Evolutionary conservation across 2,329 filamentous ascomycete species (phyloP).

Genomic region (Tolypocladium ovalisporum): DNA sequence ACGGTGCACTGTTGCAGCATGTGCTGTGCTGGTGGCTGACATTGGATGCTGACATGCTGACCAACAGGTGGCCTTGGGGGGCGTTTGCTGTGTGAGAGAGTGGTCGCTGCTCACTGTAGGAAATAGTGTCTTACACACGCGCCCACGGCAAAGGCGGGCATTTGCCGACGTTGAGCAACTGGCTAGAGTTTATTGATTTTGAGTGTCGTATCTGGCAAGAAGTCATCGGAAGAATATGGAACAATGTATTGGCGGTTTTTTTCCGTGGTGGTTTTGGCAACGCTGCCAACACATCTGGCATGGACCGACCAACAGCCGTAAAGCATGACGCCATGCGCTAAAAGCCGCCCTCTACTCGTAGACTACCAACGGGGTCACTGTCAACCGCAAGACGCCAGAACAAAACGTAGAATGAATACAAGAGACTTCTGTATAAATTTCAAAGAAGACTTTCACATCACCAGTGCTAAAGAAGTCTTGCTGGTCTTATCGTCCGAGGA

Average conservation of each 20-base stretch:
- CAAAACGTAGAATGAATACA: not conserved
- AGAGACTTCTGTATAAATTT: not conserved
- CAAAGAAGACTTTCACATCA: not conserved
- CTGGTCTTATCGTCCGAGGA: not conserved
- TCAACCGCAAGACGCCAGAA: not conserved
- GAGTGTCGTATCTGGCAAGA: not conserved
- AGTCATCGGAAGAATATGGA: not conserved
- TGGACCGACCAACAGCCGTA: not conserved
- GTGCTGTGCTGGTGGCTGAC: not conserved
- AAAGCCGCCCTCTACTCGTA: no score
- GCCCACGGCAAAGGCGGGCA: not conserved
- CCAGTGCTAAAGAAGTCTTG: not conserved
- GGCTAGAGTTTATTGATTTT: not conserved
- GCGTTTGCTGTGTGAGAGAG: not conserved
- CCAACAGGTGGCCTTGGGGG: not conserved
- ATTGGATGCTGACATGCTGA: not conserved
- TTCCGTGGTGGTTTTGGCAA: not conserved
- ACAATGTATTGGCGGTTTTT: not conserved
- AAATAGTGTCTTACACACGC: not conserved
- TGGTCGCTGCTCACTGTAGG: not conserved
- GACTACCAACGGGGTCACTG: not conserved
- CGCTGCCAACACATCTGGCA: not conserved
- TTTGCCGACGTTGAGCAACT: not conserved
- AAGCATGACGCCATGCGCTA: not conserved
- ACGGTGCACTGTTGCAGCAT: not conserved